Conservation (phyloP, 495 filamentous ascomycete species). For the Penicillium lagena region DNA sequence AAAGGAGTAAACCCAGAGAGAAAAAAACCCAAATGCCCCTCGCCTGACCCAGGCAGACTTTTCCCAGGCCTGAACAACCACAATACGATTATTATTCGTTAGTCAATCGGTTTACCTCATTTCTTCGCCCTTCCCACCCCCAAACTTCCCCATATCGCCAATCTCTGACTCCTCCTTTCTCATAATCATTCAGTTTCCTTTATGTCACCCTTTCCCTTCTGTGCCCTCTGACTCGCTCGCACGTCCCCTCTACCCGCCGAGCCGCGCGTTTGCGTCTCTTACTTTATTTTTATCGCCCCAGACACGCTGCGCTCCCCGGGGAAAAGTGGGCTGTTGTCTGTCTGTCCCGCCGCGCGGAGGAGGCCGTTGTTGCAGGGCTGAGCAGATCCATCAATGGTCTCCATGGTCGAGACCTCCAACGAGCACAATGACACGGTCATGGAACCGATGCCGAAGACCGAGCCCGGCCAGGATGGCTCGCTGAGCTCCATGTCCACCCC, state of each 20-base stretch:
- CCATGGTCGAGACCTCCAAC: constrained; percentile 39
- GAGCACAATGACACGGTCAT: constrained; percentile 37
- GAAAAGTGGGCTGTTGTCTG: constrained; percentile 8
- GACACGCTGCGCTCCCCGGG: constrained; percentile 10
- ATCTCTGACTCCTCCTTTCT: constrained; percentile 30
- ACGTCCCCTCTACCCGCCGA: constrained; percentile 33
- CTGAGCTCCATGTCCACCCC: constrained; percentile 48
- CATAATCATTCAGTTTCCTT: constrained; percentile 35
- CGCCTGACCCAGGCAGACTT: not conserved
- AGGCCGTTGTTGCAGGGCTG: no score
- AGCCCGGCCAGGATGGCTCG: constrained; percentile 37
- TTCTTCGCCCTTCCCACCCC: constrained; percentile 23
- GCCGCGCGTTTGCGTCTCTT: constrained; percentile 42
- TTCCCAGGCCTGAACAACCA: constrained; percentile 2
- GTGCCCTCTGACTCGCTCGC: constrained; percentile 11
- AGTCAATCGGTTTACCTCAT: constrained; percentile 44
- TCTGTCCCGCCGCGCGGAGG: constrained; percentile 9
- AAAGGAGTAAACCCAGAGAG: no score
- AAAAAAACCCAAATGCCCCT: no score
- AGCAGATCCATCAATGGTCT: constrained; percentile 29
- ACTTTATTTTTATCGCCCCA: constrained; percentile 2
- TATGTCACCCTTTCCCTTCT: constrained; percentile 33
- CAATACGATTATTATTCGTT: constrained; percentile 24
- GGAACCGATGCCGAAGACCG: constrained; percentile 16
- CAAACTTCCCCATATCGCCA: constrained; percentile 17